Evolutionary conservation across 352 stramenopile species (phyloP).

Genomic region (Globisporangium paroecandrum): DNA sequence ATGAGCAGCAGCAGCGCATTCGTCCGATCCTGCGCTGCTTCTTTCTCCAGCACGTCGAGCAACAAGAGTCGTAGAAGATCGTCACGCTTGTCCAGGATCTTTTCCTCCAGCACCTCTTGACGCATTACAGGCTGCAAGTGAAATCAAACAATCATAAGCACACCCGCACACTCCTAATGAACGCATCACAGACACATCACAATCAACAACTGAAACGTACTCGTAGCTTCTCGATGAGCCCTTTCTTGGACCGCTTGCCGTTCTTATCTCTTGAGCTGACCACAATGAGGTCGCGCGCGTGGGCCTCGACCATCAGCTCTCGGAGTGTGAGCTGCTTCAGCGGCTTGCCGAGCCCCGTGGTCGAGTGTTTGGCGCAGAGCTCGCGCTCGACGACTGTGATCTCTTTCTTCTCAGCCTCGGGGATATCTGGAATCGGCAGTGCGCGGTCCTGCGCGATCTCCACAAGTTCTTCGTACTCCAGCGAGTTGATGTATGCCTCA

Average conservation of each 20-base stretch:
- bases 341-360: constrained; percentile 37
- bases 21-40: constrained; percentile 33
- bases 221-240: constrained; percentile 49
- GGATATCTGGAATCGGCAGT: constrained; percentile 28
- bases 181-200: not conserved
- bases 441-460: constrained; percentile 25
- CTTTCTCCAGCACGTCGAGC: constrained; percentile 28
- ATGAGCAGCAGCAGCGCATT: constrained; percentile 8
- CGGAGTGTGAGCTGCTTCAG: constrained; percentile 56
- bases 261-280: constrained; percentile 31
- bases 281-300: constrained; percentile 40
- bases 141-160: not conserved
- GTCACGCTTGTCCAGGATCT: constrained; percentile 38
- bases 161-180: not conserved
- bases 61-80: constrained; percentile 38
- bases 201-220: constrained; percentile 19
- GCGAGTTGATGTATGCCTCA: constrained; percentile 45
- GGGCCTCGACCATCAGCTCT: constrained; percentile 56
- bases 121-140: constrained; percentile 26
- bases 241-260: constrained; percentile 61
- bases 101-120: constrained; percentile 26
- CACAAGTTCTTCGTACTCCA: constrained; percentile 45
- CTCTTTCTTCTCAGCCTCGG: constrained; percentile 26
- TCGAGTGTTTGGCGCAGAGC: constrained; percentile 30
- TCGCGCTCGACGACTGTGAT: constrained; percentile 56